phyloP scores from a whole-genome alignment of 176 grass and related monocot species.

The Leersia perrieri region DNA sequence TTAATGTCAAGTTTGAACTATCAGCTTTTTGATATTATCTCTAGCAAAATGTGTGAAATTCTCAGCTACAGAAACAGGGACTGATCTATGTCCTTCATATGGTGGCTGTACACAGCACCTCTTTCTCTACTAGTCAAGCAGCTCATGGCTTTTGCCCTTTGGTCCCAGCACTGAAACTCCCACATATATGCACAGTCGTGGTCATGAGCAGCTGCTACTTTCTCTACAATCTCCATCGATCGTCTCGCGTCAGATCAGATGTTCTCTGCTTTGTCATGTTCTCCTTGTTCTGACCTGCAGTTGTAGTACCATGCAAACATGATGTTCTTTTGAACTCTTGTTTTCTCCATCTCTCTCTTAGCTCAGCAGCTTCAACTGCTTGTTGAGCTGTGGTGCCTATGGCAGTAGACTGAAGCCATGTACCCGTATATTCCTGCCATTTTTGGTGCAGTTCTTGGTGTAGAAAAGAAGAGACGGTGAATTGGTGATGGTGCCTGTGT shows the following conservation, averaged over 20 bases:
- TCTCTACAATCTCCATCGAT: background rate
- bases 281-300: background rate
- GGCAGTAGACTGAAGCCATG: background rate
- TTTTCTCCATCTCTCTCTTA: background rate
- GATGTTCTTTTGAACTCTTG: background rate
- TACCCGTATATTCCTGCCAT: background rate
- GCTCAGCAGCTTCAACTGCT: background rate
- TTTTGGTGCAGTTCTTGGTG: background rate
- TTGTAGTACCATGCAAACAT: background rate
- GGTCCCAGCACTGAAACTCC: background rate
- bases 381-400: background rate
- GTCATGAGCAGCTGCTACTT: background rate
- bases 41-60: background rate
- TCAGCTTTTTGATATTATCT: background rate
- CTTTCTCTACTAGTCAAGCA: background rate
- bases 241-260: background rate
- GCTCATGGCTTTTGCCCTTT: background rate
- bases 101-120: background rate
- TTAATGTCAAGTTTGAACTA: background rate
- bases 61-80: background rate
- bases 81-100: background rate
- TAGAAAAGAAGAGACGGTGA: background rate
- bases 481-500: background rate
- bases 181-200: background rate
- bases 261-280: background rate